A percentile compares a stretch with the other conserved stretches of the same genome.
Conservation (phyloP, 805 yeast species). For the Candida nanaspora region DNA sequence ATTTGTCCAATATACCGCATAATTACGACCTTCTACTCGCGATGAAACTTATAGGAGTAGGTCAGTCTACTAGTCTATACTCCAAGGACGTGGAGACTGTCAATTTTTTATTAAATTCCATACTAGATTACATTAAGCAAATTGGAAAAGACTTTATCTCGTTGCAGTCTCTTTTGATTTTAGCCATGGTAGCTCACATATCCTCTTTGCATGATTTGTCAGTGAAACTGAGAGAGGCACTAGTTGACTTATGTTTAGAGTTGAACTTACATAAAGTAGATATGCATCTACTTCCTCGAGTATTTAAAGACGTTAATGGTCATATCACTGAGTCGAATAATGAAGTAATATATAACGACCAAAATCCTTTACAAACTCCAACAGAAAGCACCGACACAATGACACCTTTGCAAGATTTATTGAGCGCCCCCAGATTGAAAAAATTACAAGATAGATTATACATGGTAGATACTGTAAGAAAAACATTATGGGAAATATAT, state of each 20-base stretch:
- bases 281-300: conserved; percentile 16
- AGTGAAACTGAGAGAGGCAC: conserved; percentile 32
- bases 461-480: conserved; percentile 30
- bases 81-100: conserved; percentile 33
- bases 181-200: conserved; percentile 40
- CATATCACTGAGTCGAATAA: conserved; percentile 13
- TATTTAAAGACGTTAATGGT: conserved; percentile 28
- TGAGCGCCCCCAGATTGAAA: conserved; percentile 12
- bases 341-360: neutral
- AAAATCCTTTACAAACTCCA: conserved; percentile 9
- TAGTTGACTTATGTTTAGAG: conserved; percentile 30
- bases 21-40: conserved; percentile 36
- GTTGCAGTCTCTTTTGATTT: conserved; percentile 33
- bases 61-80: conserved; percentile 31
- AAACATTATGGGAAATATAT: conserved; percentile 46
- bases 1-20: conserved; percentile 25
- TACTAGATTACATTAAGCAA: conserved; percentile 23
- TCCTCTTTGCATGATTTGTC: conserved; percentile 45
- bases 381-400: conserved; percentile 10
- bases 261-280: conserved; percentile 35
- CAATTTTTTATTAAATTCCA: conserved; percentile 27
- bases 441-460: conserved; percentile 3
- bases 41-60: conserved; percentile 44
- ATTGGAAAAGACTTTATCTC: conserved; percentile 35
- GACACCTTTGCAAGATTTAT: conserved; percentile 6